These are phyloP conservation scores for Candida coleopterorum DNA, from an alignment of 805 yeast species.

Conservation along the genomic window DNA sequence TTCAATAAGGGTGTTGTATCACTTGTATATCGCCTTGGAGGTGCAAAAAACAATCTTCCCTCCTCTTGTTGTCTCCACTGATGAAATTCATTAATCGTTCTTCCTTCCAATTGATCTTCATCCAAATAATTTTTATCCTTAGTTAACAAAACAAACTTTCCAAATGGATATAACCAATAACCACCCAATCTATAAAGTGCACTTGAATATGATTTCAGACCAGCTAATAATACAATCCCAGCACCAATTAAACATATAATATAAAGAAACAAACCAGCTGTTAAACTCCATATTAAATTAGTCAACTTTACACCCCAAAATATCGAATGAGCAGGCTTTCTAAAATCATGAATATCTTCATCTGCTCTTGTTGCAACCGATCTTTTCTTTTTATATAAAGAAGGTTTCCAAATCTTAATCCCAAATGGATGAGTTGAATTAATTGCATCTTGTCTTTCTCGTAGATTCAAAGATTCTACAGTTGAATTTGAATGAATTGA, in stretches of 20 bases:
- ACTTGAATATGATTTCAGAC: slow-evolving; percentile 57
- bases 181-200: slow-evolving; percentile 57
- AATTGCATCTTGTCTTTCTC: slow-evolving; percentile 94
- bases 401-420: slow-evolving; percentile 98
- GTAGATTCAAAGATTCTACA: slow-evolving; percentile 76
- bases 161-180: slow-evolving; percentile 84
- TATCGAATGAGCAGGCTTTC: slow-evolving; percentile 45
- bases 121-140: slow-evolving; percentile 75
- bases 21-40: slow-evolving; percentile 42
- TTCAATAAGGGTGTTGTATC: slow-evolving; percentile 32
- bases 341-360: slow-evolving; percentile 82
- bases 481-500: slow-evolving; percentile 42
- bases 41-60: slow-evolving; percentile 77
- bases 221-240: slow-evolving; percentile 39
- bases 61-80: slow-evolving; percentile 81
- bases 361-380: slow-evolving; percentile 90
- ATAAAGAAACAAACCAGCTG: slow-evolving; percentile 65
- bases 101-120: slow-evolving; percentile 88
- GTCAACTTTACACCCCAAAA: slow-evolving; percentile 60
- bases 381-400: slow-evolving; percentile 85
- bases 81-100: slow-evolving; percentile 77
- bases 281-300: slow-evolving; percentile 67
- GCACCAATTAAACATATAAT: slow-evolving; percentile 49
- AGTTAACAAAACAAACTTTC: slow-evolving; percentile 74
- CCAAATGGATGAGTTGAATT: slow-evolving; percentile 97